Evolutionary conservation across 2,329 filamentous ascomycete genomes (phyloP).

Genomic region (Colletotrichum tanaceti): DNA sequence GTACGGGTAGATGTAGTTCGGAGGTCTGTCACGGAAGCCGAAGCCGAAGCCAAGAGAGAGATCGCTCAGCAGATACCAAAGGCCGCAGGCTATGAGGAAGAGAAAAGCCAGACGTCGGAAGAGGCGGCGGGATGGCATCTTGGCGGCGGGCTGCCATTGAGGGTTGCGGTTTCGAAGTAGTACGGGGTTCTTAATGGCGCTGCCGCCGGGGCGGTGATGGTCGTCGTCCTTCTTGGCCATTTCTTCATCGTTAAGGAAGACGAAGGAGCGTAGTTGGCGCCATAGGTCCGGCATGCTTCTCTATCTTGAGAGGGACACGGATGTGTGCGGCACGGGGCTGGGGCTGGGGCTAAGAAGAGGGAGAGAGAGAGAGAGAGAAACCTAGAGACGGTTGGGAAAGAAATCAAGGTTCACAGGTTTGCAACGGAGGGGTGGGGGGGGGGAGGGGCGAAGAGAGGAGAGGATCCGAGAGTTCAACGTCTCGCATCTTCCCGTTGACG

Average conservation of each 20-base stretch:
- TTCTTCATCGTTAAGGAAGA: conserved; percentile 66
- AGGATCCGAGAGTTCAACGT: conserved; percentile 32
- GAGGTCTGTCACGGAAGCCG: conserved; percentile 45
- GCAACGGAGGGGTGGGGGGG: conserved; percentile 21
- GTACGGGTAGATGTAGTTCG: conserved; percentile 52
- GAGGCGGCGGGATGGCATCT: conserved; percentile 62
- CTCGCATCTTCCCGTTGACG: conserved; percentile 37
- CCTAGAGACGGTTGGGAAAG: conserved; percentile 8
- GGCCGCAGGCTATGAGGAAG: conserved; percentile 58
- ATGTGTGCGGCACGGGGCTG: conserved; percentile 4
- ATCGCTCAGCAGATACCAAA: conserved; percentile 75
- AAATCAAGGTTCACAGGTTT: conserved; percentile 14
- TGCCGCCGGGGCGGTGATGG: conserved; percentile 49
- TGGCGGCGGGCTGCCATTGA: conserved; percentile 56
- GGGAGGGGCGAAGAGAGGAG: background rate
- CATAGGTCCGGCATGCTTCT: conserved; percentile 52
- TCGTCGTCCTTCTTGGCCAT: conserved; percentile 72
- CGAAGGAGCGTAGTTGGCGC: conserved; percentile 49
- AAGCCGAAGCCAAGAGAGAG: conserved; percentile 61
- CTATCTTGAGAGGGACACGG: conserved; percentile 4
- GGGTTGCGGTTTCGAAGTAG: conserved; percentile 44
- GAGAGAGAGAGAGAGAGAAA: no score
- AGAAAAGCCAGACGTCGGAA: conserved; percentile 65
- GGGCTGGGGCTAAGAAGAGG: conserved; percentile 14
- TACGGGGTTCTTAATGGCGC: conserved; percentile 28